phyloP scores from a whole-genome alignment of 2,329 filamentous ascomycete genomes.

The Colletotrichum viniferum region DNA sequence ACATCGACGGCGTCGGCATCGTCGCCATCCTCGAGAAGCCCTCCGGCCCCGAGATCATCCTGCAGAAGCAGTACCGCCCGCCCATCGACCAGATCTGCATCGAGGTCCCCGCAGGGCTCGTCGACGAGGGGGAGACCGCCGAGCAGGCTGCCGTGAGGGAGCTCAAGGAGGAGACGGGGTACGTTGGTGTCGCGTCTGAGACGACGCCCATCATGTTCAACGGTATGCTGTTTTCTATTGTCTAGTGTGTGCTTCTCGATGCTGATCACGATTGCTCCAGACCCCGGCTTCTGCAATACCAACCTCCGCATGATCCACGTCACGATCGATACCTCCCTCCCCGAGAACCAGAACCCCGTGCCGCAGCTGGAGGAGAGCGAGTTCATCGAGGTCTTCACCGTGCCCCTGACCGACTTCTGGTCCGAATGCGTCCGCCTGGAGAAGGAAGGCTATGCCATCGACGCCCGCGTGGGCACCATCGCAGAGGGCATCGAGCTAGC shows the following conservation, averaged over 20 bases:
- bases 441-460: slow-evolving; percentile 75
- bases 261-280: slow-evolving; percentile 28
- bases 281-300: slow-evolving; percentile 70
- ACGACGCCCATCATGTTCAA: slow-evolving; percentile 71
- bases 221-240: slow-evolving; percentile 35
- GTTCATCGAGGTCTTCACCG: slow-evolving; percentile 80
- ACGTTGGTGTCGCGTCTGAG: slow-evolving; percentile 58
- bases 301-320: slow-evolving; percentile 76
- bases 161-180: slow-evolving; percentile 71
- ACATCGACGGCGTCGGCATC: slow-evolving; percentile 77
- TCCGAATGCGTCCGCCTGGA: slow-evolving; percentile 71
- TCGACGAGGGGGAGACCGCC: slow-evolving; percentile 65
- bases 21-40: slow-evolving; percentile 68
- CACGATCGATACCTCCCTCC: slow-evolving; percentile 69
- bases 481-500: slow-evolving; percentile 80
- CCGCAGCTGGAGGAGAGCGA: slow-evolving; percentile 79
- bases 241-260: background rate
- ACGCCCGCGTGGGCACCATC: slow-evolving; percentile 77
- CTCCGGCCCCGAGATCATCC: slow-evolving; percentile 58
- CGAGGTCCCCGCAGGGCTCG: slow-evolving; percentile 68
- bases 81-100: slow-evolving; percentile 64
- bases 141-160: slow-evolving; percentile 68
- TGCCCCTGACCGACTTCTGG: slow-evolving; percentile 69
- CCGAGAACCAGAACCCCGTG: slow-evolving; percentile 72
- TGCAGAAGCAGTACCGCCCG: slow-evolving; percentile 72